Conservation (phyloP, 1,139 yeast genomes). For the Ogataea hybrid region DNA sequence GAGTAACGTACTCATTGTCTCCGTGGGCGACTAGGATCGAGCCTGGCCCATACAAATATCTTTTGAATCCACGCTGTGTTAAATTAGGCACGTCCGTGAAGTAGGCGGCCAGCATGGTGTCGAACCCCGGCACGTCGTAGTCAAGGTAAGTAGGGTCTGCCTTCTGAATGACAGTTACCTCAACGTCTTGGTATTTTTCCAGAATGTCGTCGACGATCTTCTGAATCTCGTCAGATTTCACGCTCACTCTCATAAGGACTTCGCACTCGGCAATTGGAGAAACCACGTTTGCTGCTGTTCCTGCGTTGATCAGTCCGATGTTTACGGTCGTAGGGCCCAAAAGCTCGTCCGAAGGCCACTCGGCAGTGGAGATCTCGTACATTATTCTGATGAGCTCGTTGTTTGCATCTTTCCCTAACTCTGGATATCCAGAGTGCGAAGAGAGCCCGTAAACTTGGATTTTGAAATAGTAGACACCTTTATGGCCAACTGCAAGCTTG, state of each 20-base stretch:
- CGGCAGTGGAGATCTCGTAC: conserved; percentile 36
- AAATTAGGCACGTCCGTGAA: conserved; percentile 66
- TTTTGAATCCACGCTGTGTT: conserved; percentile 36
- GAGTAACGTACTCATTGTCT: conserved; percentile 54
- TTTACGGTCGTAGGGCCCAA: conserved; percentile 65
- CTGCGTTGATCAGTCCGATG: conserved; percentile 57
- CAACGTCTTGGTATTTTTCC: conserved; percentile 18
- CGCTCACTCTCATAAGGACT: conserved; percentile 54
- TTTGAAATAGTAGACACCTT: conserved; percentile 48
- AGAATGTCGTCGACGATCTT: conserved; percentile 38
- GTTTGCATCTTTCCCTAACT: conserved; percentile 63
- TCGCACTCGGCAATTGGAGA: conserved; percentile 57
- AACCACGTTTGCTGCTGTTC: conserved; percentile 62
- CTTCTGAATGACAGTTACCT: conserved; percentile 13
- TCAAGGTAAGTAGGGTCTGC: conserved; percentile 50
- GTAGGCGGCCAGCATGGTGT: conserved; percentile 51
- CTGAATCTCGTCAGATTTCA: conserved; percentile 40
- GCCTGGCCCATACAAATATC: conserved; percentile 71
- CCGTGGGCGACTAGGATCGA: conserved; percentile 65
- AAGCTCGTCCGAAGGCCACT: conserved; percentile 49
- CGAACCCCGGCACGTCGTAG: conserved; percentile 63
- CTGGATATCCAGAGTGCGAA: conserved; percentile 70
- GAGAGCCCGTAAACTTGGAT: conserved; percentile 54
- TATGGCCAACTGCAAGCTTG: conserved; percentile 69
- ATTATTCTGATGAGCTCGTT: conserved; percentile 54